Conservation (phyloP, 2,329 filamentous ascomycete genomes). For the Sporothrix pseudoabietina region DNA sequence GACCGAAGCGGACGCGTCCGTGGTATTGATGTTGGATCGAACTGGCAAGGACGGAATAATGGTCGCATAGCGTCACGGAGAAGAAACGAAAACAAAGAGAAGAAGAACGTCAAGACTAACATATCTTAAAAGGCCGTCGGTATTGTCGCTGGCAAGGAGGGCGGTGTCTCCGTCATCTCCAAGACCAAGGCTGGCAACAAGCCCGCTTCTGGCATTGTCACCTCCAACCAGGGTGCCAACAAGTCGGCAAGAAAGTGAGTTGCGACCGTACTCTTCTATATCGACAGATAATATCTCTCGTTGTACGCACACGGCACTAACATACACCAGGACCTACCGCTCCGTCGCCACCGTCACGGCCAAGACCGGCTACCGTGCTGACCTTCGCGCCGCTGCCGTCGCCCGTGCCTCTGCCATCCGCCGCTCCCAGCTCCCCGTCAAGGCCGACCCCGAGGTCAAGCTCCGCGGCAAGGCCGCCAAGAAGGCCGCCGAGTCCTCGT, state of each 20-base stretch:
- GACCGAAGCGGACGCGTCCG: not conserved
- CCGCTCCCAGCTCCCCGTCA: slow-evolving; percentile 74
- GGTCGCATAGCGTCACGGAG: not conserved
- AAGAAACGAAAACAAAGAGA: not conserved
- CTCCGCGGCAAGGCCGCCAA: slow-evolving; percentile 76
- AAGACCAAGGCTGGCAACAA: slow-evolving; percentile 77
- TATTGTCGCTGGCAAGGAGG: slow-evolving; percentile 73
- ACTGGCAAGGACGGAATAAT: not conserved
- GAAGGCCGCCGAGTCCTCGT: slow-evolving; percentile 63
- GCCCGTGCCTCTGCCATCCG: slow-evolving; percentile 85
- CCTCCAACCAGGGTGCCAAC: slow-evolving; percentile 69
- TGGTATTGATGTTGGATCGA: not conserved
- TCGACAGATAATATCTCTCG: no score
- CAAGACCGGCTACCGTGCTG: slow-evolving; percentile 81
- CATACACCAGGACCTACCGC: slow-evolving; percentile 73
- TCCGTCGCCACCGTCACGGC: slow-evolving; percentile 78
- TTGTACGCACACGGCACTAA: not conserved
- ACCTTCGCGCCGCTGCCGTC: slow-evolving; percentile 77
- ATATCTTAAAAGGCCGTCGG: slow-evolving; percentile 69
- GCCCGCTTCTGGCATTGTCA: slow-evolving; percentile 68
- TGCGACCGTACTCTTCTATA: not conserved
- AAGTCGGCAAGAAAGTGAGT: slow-evolving; percentile 74
- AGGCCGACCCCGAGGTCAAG: slow-evolving; percentile 74
- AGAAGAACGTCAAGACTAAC: slow-evolving; percentile 19
- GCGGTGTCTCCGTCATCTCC: slow-evolving; percentile 76